These are phyloP conservation scores for Fusarium tjaetaba DNA, from an alignment of 2,329 filamentous ascomycete genomes.

Conservation along the genomic window DNA sequence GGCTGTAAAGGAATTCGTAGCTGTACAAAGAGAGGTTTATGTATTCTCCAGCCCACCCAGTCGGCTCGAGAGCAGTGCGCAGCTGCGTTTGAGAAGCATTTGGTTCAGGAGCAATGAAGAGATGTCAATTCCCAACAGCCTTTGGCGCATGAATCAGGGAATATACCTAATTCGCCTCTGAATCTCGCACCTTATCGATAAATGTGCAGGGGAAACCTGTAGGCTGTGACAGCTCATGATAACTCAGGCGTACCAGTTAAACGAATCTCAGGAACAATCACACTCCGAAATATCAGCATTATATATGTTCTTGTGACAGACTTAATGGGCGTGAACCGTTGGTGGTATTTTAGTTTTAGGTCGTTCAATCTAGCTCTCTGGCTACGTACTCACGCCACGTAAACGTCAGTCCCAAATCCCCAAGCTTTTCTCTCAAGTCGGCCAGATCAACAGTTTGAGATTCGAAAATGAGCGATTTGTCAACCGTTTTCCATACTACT, in stretches of 20 bases:
- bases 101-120: too few species aligned
- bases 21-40: too few species aligned
- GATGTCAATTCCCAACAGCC: accelerated
- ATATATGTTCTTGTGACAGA: too few species aligned
- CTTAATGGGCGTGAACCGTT: too few species aligned
- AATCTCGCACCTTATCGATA: not conserved
- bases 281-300: too few species aligned
- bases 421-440: not conserved
- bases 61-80: accelerated
- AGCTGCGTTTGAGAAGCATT: accelerated
- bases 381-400: not conserved
- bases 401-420: accelerated
- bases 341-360: too few species aligned
- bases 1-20: not conserved
- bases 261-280: too few species aligned
- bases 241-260: not conserved
- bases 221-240: too few species aligned
- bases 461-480: accelerated
- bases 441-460: accelerated
- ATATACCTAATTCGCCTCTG: not conserved
- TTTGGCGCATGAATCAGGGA: accelerated
- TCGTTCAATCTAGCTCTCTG: not conserved
- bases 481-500: accelerated
- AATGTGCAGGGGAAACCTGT: too few species aligned
- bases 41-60: accelerated